Evolutionary conservation across 116 monocot genomes (phyloP), one percentile per base, ranked within the genome.

Genomic region (Cymodocea nodosa): DNA sequence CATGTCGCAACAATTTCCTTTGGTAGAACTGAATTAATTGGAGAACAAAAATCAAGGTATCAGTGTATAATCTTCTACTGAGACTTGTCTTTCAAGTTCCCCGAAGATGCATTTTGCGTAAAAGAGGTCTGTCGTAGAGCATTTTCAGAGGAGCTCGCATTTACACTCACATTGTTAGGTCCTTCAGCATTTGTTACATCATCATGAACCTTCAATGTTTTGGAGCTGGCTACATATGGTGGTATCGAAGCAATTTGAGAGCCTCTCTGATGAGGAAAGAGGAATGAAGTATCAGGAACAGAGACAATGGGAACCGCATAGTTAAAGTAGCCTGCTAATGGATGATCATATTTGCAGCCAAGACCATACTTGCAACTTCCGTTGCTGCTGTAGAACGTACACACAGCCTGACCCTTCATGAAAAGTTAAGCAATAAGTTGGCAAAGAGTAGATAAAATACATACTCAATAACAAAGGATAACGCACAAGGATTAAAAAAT

Each of bases 271-370:
- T 67, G 65, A 8, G 81, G 64, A 62, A 79, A 76, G 7, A 66
- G 11, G 9, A 50, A 0, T 11, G 73, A 76, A 35, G 78, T 72
- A 34, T 81, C 83, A 17, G 72, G 62, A 44, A 70, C 9, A 56
- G 83, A 67, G 50, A 73, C 39, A 17, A 80, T 25, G 37, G 85
- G 75, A 10, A 81, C 14, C 4, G 70, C 15, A 39, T 85, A 85
- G 71, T 79, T 82, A 61, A 79, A 93, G 50, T 70, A 86, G 69
- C 83, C 75, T 16, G 75, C 25, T n/a, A 79, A 23, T 36, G 68
- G 61, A 54, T 93, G 93, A 69, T 93, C 83, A 51, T 56, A 93
- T 76, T 80, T 93, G 84, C 93, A 93, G 60, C 75, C 79, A 22
- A 85, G 18, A 50, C 93, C 93, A 62, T 81, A 93, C 54, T 75